Evolutionary conservation across 768 basidiomycete genomes (phyloP).

Genomic region (Amanita pallidorosea): DNA sequence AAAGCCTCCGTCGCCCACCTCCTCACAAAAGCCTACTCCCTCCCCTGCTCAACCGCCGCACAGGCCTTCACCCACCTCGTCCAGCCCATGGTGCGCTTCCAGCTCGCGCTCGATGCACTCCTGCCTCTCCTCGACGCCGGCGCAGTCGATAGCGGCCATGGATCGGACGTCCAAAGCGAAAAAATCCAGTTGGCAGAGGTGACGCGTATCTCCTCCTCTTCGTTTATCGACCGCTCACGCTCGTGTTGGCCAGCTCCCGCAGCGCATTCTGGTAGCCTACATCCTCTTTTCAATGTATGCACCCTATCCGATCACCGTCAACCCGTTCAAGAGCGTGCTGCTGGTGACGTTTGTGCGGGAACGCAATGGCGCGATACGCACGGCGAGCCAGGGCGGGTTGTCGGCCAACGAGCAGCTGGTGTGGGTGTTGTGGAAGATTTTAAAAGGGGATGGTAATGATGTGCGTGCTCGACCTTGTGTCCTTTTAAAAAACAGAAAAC

Average conservation of each 20-base stretch:
- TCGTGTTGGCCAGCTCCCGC: constrained; percentile 37
- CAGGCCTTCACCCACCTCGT: constrained; percentile 69
- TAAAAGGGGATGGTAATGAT: constrained; percentile 76
- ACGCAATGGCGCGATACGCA: constrained; percentile 44
- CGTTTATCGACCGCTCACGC: neutral
- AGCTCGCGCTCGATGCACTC: constrained; percentile 75
- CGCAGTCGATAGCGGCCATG: constrained; percentile 11
- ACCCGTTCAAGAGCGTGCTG: constrained; percentile 72
- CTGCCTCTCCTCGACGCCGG: constrained; percentile 56
- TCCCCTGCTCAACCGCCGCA: constrained; percentile 71
- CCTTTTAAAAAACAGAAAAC: too few relatives aligned
- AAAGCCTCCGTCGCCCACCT: constrained; percentile 60
- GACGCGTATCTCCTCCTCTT: constrained; percentile 8
- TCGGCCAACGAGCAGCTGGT: constrained; percentile 67
- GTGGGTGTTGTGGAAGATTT: constrained; percentile 82
- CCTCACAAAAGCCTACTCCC: constrained; percentile 50
- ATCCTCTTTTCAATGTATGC: constrained; percentile 74
- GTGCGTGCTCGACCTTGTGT: too few relatives aligned
- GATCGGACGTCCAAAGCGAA: neutral
- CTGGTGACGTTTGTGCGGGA: constrained; percentile 60
- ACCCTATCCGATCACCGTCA: constrained; percentile 68
- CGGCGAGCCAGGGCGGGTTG: constrained; percentile 37
- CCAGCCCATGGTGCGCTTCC: constrained; percentile 67
- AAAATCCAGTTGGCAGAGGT: constrained; percentile 37
- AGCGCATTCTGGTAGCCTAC: constrained; percentile 70